Percentiles rank a stretch among this genome's conserved stretches.
Evolutionary conservation across 352 stramenopile genomes (phyloP).

Genomic region (Sclerospora graminicola): DNA sequence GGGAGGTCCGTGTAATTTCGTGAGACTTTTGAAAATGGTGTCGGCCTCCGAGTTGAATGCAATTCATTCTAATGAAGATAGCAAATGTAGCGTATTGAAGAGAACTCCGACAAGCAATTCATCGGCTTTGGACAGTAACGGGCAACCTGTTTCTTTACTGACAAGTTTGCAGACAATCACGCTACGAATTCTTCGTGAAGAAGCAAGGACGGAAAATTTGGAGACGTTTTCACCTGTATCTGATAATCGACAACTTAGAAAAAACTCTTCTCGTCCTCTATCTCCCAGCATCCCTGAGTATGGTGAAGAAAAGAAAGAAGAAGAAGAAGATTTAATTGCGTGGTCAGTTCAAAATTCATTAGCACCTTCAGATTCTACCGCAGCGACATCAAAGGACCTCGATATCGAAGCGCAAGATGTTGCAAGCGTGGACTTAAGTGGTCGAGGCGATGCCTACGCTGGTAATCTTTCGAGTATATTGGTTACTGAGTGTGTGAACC

Average conservation of each 20-base stretch:
- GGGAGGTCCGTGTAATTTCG: slow-evolving; percentile 61
- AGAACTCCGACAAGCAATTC: not conserved
- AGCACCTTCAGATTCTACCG: not conserved
- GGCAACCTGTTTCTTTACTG: slow-evolving; percentile 33
- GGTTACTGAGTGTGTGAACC: slow-evolving; percentile 76
- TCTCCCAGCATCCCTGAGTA: slow-evolving; percentile 2
- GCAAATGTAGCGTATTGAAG: not conserved
- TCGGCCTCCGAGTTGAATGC: slow-evolving; percentile 71
- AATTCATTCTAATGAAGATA: slow-evolving; percentile 6
- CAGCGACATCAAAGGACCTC: not conserved
- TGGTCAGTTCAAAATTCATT: slow-evolving; percentile 30
- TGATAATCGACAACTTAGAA: too few species aligned
- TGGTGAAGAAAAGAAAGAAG: slow-evolving; percentile 5
- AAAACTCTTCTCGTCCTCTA: not conserved
- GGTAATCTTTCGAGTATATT: slow-evolving; percentile 58
- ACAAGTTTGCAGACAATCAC: slow-evolving; percentile 39
- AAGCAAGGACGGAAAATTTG: slow-evolving; percentile 29
- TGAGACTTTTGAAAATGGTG: slow-evolving; percentile 75
- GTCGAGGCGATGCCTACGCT: slow-evolving; percentile 45
- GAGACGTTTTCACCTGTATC: slow-evolving; percentile 7
- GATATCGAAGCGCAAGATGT: slow-evolving; percentile 56
- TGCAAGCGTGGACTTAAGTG: slow-evolving; percentile 34
- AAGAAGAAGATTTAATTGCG: slow-evolving; percentile 26
- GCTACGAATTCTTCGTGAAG: slow-evolving; percentile 46
- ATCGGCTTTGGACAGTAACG: slow-evolving; percentile 6